Base-by-base conservation (phyloP, 768 basidiomycete genomes). In the Kwoniella newhampshirensis region DNA sequence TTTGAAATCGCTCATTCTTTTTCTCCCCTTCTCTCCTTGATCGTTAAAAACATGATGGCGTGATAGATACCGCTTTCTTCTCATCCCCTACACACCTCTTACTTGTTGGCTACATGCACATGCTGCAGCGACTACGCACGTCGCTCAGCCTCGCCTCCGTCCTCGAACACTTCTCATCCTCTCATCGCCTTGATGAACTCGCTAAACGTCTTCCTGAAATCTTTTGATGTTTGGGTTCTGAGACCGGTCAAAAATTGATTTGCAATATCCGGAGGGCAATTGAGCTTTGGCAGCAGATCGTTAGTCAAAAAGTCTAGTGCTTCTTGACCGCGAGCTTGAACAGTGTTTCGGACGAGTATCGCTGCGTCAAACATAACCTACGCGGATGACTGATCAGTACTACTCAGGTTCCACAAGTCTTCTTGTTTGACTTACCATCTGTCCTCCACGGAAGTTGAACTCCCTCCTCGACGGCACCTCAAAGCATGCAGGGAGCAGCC, bases 331-430 rank as follows among this genome's bases (percentile, higher is more conserved):
- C 96, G 80, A 12, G 84, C 85, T 71, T 84, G 86, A 63, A 84
- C 83, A 7, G 94, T 82, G 0, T 83, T 80, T 71, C 96, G 89
- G 37, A 97, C 79, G 44, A 98, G 82, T 66, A 84, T 86, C 43
- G 88, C 87, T 52, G 97, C 87, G 73, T 99, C 96, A 63, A 88
- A 84, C 20, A 97, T 79, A 51, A 93, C 87, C 92, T 97, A 17
- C 25, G 20, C 11, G 20, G 13, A 48, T 8, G 18, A 21, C 37
- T 60, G 35, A 39, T 44, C 3, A 26, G 5, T 21, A 20, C 4
- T 27, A 9, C 13, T 8, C 32, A n/a, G n/a, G n/a, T 7, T 25
- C 9, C 32, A 12, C 21, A 8, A 4, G 9, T 21, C 23, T 40
- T 11, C 8, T 21, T 45, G 17, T 20, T 17, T 8, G 20, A 77